phyloP scores from a whole-genome alignment of 805 yeast genomes.

The Alloascoidea hylecoeti region DNA sequence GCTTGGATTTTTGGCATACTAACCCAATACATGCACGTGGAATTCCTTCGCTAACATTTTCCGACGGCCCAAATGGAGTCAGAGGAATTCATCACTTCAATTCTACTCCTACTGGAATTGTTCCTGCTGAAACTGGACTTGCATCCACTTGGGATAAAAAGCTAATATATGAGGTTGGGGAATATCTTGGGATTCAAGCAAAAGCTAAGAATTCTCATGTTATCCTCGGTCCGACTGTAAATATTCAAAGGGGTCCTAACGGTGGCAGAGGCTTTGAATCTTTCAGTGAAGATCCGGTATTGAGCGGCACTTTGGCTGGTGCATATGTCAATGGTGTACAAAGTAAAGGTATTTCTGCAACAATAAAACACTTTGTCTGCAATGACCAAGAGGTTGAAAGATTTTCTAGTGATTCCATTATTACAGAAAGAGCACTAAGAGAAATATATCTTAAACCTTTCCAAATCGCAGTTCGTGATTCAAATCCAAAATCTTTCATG shows the following conservation, averaged over 20 bases:
- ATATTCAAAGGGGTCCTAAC: conserved; percentile 41
- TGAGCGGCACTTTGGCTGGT: conserved; percentile 40
- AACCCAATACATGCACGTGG: conserved; percentile 21
- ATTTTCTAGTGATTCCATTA: conserved; percentile 37
- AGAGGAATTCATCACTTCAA: conserved; percentile 42
- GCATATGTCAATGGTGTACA: conserved; percentile 41
- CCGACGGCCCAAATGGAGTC: conserved; percentile 55
- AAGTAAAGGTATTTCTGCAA: conserved; percentile 41
- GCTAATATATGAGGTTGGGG: conserved; percentile 32
- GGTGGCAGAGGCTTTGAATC: conserved; percentile 59
- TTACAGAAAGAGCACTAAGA: conserved; percentile 48
- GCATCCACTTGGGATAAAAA: conserved; percentile 42
- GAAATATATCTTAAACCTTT: conserved; percentile 55
- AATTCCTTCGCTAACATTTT: conserved; percentile 30
- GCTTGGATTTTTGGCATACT: conserved; percentile 39
- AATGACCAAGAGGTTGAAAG: conserved; percentile 52
- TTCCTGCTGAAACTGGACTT: conserved; percentile 48
- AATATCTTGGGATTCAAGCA: conserved; percentile 39
- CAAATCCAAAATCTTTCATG: conserved; percentile 50
- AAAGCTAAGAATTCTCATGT: conserved; percentile 36
- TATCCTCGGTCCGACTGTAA: conserved; percentile 33
- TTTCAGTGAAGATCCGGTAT: conserved; percentile 47
- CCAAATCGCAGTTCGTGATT: conserved; percentile 44
- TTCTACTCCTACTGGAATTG: conserved; percentile 38
- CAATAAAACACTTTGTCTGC: conserved; percentile 42